Base-by-base conservation (phyloP, 495 filamentous ascomycete species). In the Aspergillus biplanus region DNA sequence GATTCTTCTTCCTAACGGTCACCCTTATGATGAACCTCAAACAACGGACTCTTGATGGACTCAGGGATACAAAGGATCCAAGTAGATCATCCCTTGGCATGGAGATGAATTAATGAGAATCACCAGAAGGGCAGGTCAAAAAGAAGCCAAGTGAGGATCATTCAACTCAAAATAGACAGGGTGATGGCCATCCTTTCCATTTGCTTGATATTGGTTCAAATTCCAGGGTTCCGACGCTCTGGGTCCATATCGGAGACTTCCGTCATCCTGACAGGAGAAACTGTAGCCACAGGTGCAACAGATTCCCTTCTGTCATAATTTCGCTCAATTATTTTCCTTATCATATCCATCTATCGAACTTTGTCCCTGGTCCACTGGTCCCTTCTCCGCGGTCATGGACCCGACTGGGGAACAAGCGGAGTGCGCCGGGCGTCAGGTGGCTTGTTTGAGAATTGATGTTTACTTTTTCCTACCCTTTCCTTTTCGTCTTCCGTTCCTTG, bases 351-450 rank as follows among this genome's bases (percentile, higher is more conserved):
- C 42, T 63, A 9, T 55, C 15, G 12, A 50, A 32, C 49, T 33
- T 33, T 55, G n/a, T 12, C 57, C 57, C 62, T 64, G 62, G 13
- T 34, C 52, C 42, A 56, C 15, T 49, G 31, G 52, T 37, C 52
- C 33, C 52, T 63, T 65, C 63, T 65, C 63, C 63, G 58, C 63
- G 63, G 63, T 59, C 37, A 46, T 47, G 57, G 57, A 32, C 52
- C 52, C 16, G 56, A 57, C 61, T 52, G 57, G 63, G 62, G 63
- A 60, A 65, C 57, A 33, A 32, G 57, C 57, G 63, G 63, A 65
- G 63, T 49, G n/a, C 35, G 63, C 56, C 57, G 63, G 58, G 53
- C 63, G 56, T 65, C 57, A 65, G 62, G 50, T 59, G 62, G 58
- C 63, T 50, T 46, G 58, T 61, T 65, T 60, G 57, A 60, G 57